phyloP scores from a whole-genome alignment of 2,329 filamentous ascomycete genomes.

The Zymoseptoria crescenta region DNA sequence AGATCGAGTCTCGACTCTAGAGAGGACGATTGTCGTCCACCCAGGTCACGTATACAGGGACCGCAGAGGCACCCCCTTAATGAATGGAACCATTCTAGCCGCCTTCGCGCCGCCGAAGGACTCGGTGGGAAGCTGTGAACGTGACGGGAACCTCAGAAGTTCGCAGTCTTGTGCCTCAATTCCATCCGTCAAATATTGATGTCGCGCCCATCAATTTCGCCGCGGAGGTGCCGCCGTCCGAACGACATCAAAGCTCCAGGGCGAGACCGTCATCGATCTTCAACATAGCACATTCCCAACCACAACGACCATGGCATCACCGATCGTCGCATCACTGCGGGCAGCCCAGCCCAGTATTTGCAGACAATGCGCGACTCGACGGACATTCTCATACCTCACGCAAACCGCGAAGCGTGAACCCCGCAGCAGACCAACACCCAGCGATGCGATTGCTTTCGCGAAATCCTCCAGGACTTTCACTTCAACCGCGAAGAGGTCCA shows the following conservation, averaged over 20 bases:
- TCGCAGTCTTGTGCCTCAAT: too few relatives aligned
- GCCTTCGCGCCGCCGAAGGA: too few relatives aligned
- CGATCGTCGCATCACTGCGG: conserved; percentile 10
- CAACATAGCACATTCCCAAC: neutral
- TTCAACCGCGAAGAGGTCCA: conserved; percentile 16
- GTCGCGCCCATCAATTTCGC: neutral
- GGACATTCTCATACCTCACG: conserved; percentile 15
- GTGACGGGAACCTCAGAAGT: too few relatives aligned
- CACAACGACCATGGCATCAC: conserved; percentile 10
- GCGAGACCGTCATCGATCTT: neutral
- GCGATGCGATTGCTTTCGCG: neutral
- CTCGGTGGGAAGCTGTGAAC: too few relatives aligned
- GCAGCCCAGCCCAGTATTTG: conserved; percentile 16
- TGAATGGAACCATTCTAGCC: too few relatives aligned
- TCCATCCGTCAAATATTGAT: neutral
- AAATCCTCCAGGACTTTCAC: conserved; percentile 18
- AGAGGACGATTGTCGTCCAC: neutral
- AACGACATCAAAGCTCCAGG: neutral
- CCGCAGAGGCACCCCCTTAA: too few relatives aligned
- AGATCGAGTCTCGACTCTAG: neutral
- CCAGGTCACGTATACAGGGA: neutral
- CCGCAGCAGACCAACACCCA: conserved; percentile 13
- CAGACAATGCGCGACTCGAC: conserved; percentile 20
- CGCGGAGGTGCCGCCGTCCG: neutral
- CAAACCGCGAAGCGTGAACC: conserved; percentile 21